Base-by-base conservation (phyloP, 1,284 basidiomycete genomes). In the Stygiomarasmius scandens region DNA sequence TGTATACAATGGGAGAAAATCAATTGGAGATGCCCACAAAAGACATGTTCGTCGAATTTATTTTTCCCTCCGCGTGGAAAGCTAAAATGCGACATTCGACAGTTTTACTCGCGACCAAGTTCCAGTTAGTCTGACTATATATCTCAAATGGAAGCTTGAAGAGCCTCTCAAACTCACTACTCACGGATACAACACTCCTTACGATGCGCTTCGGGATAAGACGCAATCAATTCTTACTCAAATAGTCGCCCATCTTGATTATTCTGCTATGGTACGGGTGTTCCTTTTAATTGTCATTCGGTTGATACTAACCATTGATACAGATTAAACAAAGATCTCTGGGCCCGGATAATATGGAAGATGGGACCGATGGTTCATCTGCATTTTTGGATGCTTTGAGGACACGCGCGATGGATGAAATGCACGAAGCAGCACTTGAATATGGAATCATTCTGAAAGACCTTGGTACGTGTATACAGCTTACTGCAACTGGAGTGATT, bases 11-110 rank as follows among this genome's bases (percentile, higher is more conserved):
- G 1, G 90, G 90, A 22, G 90, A 92, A 68, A 90, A 88, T 64
- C 90, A 92, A 70, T 71, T 90, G 27, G 90, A 92, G 70, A 88
- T 92, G 86, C 88, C 89, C 2, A 91, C 90, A 8, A 92, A 92
- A 71, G 89, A 91, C 63, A 90, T 91, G 88, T 89, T 72, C 12
- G 27, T 29, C 48, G n/a, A 2, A 12, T 24, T 34, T 25, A 3
- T 49, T 16, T 19, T 4, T 50, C 22, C 20, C 20, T 32, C 16
- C 4, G 19, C 56, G 22, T 53, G 19, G 34, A 58, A 32, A 16
- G 22, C 45, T 44, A 11, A 55, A 43, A 58, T 45, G 19, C 55
- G 5, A 12, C 25, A 38, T 32, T 58, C 6, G 32, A 20, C 58
- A 91, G 89, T 62, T 91, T 88, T 69, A 92, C 90, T 19, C 81